Base-by-base conservation (phyloP, 768 basidiomycete species). In the Lenzites betulinus region DNA sequence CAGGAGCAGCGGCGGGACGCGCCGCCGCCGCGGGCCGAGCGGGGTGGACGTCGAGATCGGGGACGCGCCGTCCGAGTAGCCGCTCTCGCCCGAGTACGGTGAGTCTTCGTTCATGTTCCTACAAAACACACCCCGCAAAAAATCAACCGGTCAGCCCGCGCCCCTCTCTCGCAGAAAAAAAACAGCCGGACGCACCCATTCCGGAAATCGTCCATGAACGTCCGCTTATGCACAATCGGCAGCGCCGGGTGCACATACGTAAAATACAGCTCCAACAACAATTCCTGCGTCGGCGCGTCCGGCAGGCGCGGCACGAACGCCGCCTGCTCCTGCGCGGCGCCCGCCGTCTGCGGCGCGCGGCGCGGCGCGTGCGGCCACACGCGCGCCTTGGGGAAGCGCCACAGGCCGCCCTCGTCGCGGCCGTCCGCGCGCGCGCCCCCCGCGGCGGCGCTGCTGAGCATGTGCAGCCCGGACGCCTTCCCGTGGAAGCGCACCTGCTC, bases 381-480 rank as follows among this genome's bases (percentile, higher is more conserved):
- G n/a, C 93, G 82, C 2, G 92, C 89, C 65, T 86, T 87, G 0
- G 93, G 92, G 74, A 95, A 95, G 28, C 87, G 85, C 88, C 90
- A 91, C 55, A 90, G 88, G 0, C 89, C 91, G 20, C 86, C 88
- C 64, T 89, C 87, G 64, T 87, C 89, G 67, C 89, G 78, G 41
- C 80, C 77, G 67, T 90, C 89, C 54, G 79, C 71, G 44, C 86
- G 79, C 51, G 85, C 83, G 60, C 83, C 82, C 64, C 76, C 76
- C 16, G n/a, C n/a, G n/a, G n/a, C n/a, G n/a, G n/a, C n/a, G n/a
- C n/a, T n/a, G n/a, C 84, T 85, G 48, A 93, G 73, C 58, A 94
- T 77, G 71, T 94, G 86, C 63, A 94, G 73, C 1, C 92, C 92
- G 59, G 89, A 91, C 4, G 84, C 88, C 72, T 92, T 91, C 28